Conservation (phyloP, 1,284 basidiomycete genomes). For the Sporisorium sorghi region DNA sequence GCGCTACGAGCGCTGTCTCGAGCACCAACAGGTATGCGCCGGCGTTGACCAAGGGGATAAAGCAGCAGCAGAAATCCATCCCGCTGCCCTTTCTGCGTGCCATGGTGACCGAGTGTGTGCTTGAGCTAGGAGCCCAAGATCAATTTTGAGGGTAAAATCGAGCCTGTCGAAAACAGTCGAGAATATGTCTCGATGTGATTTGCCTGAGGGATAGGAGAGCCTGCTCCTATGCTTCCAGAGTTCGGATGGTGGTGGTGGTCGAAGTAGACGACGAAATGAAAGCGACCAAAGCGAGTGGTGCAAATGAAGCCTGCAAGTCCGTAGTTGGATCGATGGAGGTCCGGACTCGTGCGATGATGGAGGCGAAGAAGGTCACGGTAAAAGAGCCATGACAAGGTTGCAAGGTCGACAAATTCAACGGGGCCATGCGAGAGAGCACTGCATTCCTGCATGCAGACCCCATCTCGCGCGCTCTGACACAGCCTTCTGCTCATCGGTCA, state of each 20-base stretch:
- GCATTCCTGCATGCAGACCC: constrained; percentile 21
- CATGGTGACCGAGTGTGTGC: constrained; percentile 12
- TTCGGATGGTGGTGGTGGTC: not conserved
- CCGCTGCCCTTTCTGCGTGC: constrained; percentile 34
- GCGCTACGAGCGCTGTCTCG: constrained; percentile 60
- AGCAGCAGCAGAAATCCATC: constrained; percentile 66
- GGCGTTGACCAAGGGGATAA: constrained; percentile 64
- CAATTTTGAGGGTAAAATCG: not conserved
- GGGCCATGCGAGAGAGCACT: constrained; percentile 9
- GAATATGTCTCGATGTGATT: not conserved
- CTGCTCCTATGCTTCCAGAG: constrained; percentile 9
- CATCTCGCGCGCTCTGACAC: not conserved
- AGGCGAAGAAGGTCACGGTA: constrained; percentile 1
- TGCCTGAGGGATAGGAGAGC: constrained; percentile 6
- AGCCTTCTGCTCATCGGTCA: constrained; percentile 8
- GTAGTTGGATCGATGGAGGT: no score
- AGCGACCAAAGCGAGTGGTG: no score
- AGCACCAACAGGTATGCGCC: constrained; percentile 64
- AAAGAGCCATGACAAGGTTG: no score
- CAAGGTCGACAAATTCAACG: not conserved
- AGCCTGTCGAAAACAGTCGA: no score
- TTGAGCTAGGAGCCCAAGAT: not conserved
- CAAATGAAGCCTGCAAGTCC: not conserved
- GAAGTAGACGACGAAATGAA: not conserved
- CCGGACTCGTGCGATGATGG: not conserved